Evolutionary conservation across 805 yeast genomes (phyloP).

Genomic region (Metschnikowia picachoensis): DNA sequence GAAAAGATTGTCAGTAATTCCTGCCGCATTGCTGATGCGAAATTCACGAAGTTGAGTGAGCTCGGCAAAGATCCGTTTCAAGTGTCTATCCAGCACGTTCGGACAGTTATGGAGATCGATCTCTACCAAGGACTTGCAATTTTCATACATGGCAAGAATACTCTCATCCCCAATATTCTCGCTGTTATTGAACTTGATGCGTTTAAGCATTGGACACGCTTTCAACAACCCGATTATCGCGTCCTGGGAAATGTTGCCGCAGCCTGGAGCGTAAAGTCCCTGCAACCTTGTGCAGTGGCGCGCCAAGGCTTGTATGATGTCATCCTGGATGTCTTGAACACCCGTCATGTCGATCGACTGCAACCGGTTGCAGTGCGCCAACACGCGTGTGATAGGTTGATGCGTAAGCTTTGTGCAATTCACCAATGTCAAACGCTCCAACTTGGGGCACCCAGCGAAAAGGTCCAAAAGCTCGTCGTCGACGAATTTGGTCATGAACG

Average conservation of each 20-base stretch:
- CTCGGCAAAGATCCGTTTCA: constrained; percentile 53
- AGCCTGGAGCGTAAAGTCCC: constrained; percentile 86
- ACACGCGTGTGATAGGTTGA: constrained; percentile 54
- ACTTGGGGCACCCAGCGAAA: constrained; percentile 64
- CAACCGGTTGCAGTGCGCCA: constrained; percentile 62
- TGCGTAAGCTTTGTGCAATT: constrained; percentile 68
- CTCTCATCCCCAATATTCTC: constrained; percentile 60
- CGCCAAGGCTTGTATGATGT: constrained; percentile 65
- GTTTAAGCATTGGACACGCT: constrained; percentile 69
- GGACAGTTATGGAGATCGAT: constrained; percentile 83
- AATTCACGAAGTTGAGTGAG: constrained; percentile 80
- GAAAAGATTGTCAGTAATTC: constrained; percentile 66
- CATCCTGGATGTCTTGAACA: constrained; percentile 60
- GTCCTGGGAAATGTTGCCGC: constrained; percentile 62
- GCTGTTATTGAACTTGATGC: constrained; percentile 79
- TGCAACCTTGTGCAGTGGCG: constrained; percentile 70
- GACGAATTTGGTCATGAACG: constrained; percentile 65
- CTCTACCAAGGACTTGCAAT: constrained; percentile 80
- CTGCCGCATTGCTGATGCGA: constrained; percentile 68
- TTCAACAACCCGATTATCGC: constrained; percentile 58
- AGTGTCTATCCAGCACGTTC: constrained; percentile 62
- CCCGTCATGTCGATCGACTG: constrained; percentile 89
- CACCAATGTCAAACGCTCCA: constrained; percentile 83
- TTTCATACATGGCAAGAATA: constrained; percentile 55
- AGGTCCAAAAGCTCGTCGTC: constrained; percentile 58